These are phyloP conservation scores for Populus hybrid DNA, from an alignment of 441 rosid genomes.

Conservation along the genomic window DNA sequence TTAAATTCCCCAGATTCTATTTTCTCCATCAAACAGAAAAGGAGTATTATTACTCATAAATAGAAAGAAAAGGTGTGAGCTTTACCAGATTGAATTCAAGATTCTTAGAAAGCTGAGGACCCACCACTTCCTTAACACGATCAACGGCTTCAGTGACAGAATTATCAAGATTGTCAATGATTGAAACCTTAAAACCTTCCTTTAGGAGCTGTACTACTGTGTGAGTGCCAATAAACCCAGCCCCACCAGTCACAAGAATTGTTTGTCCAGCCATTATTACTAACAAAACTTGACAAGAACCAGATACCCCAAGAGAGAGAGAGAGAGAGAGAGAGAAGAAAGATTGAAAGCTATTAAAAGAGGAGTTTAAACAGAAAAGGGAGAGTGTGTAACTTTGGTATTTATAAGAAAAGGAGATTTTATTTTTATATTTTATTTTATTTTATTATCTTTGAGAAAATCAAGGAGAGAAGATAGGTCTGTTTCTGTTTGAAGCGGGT, in stretches of 20 bases:
- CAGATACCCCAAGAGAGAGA: background rate
- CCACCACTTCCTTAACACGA: constrained; percentile 68
- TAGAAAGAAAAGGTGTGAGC: constrained; percentile 4
- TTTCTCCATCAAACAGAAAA: background rate
- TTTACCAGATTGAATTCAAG: constrained; percentile 51
- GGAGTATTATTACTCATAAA: background rate
- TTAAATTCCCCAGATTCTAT: background rate
- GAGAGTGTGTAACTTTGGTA: no score
- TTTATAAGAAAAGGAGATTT: no score
- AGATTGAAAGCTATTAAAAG: no score
- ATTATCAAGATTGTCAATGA: constrained; percentile 82
- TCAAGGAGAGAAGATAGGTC: background rate
- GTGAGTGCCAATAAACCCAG: constrained; percentile 94
- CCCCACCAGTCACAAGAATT: constrained; percentile 86
- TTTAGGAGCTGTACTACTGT: constrained; percentile 76
- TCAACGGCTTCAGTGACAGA: constrained; percentile 57
- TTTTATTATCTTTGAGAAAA: background rate
- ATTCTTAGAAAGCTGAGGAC: constrained; percentile 50
- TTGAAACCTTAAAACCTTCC: constrained; percentile 61
- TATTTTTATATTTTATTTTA: background rate
- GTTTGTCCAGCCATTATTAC: constrained; percentile 50
- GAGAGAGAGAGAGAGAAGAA: no score
- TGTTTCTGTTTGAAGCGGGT: no score
- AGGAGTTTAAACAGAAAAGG: no score
- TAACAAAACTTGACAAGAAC: background rate